A percentile compares a stretch with the other conserved stretches of the same genome.
Evolutionary conservation across 768 basidiomycete genomes (phyloP).

Genomic region (Daedaleopsis sinensis): DNA sequence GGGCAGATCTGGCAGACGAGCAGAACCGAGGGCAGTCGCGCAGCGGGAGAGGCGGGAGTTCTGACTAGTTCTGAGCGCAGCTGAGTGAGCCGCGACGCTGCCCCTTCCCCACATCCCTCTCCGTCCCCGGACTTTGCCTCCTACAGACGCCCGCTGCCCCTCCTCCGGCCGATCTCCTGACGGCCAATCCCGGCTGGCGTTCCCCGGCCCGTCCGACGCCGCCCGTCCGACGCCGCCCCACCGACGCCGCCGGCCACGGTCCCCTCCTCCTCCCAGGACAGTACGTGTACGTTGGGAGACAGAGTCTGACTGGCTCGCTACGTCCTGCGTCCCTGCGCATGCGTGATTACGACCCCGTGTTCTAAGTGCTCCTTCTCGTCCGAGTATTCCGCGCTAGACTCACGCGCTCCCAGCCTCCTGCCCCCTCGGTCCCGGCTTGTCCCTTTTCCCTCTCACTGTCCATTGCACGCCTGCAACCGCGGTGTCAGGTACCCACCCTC

Average conservation of each 20-base stretch:
- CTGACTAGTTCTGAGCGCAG: background rate
- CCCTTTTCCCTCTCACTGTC: background rate
- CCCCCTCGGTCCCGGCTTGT: constrained; percentile 16
- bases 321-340: too few relatives aligned
- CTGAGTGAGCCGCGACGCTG: background rate
- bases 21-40: background rate
- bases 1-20: background rate
- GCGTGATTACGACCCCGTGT: too few relatives aligned
- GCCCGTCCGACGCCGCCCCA: too few relatives aligned
- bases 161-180: constrained; percentile 1
- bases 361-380: background rate
- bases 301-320: too few relatives aligned
- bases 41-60: background rate
- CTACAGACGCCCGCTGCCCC: too few relatives aligned
- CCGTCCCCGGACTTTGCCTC: constrained; percentile 4
- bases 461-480: constrained; percentile 1
- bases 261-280: too few relatives aligned
- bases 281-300: too few relatives aligned
- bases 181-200: background rate
- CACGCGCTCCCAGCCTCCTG: background rate
- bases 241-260: background rate
- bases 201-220: constrained; percentile 4
- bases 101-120: constrained; percentile 9
- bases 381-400: background rate
- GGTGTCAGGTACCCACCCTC: constrained; percentile 10